A percentile compares a stretch with the other conserved stretches of the same genome.
These are phyloP conservation scores for Eimeria brunetti DNA, from an alignment of 169 alveolate genomes.

Conservation along the genomic window DNA sequence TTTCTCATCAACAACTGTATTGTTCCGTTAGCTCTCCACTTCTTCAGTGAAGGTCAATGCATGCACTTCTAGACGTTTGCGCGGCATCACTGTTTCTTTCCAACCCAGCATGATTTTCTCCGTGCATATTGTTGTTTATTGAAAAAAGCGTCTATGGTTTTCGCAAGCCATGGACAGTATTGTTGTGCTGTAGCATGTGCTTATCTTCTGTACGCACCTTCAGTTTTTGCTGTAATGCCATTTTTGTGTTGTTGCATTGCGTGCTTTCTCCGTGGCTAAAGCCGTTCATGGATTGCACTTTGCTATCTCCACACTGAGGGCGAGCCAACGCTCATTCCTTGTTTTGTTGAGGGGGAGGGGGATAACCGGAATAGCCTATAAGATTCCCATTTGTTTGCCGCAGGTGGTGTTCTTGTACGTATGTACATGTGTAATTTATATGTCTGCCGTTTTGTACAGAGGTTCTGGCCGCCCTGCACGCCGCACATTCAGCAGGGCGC, in stretches of 20 bases:
- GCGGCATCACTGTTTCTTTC: not conserved
- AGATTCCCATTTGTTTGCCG: not conserved
- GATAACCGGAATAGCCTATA: not conserved
- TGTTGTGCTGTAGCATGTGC: not conserved
- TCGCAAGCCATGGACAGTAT: not conserved
- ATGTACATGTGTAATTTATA: not conserved
- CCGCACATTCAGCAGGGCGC: slow-evolving; percentile 88
- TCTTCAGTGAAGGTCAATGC: not conserved
- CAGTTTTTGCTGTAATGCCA: not conserved
- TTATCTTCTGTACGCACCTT: not conserved
- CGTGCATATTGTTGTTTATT: too few species aligned
- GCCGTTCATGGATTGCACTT: not conserved
- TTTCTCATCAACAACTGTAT: not conserved
- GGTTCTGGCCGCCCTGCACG: slow-evolving; percentile 88
- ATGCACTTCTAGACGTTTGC: not conserved
- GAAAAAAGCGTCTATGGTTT: not conserved
- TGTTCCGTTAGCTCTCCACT: not conserved
- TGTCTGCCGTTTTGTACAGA: slow-evolving; percentile 71
- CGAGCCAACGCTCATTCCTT: not conserved
- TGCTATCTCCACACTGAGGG: not conserved
- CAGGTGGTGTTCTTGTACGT: not conserved
- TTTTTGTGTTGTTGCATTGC: not conserved
- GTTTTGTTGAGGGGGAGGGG: not conserved
- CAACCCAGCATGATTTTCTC: not conserved
- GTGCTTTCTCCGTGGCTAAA: not conserved